phyloP scores from a whole-genome alignment of 805 yeast genomes.

The Ogataea ganodermae region DNA sequence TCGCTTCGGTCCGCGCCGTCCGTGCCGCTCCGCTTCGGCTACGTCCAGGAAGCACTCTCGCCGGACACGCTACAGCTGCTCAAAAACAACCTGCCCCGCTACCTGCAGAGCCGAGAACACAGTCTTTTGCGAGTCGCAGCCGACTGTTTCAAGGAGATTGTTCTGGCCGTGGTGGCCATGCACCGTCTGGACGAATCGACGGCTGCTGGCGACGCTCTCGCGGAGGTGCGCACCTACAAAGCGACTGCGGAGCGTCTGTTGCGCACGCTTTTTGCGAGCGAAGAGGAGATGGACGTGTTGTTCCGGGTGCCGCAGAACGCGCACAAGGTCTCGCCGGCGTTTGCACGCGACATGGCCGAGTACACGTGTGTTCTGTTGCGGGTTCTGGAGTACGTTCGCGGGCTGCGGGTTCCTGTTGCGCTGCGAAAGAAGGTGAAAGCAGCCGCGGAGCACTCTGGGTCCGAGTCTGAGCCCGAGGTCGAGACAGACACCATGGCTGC shows the following conservation, averaged over 20 bases:
- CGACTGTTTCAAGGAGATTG: slow-evolving; percentile 63
- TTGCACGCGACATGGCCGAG: slow-evolving; percentile 60
- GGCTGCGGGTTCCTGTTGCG: slow-evolving; percentile 43
- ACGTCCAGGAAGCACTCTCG: slow-evolving; percentile 48
- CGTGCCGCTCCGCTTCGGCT: slow-evolving; percentile 29
- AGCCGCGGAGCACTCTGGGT: background rate
- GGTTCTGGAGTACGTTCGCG: slow-evolving; percentile 65
- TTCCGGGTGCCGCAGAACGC: slow-evolving; percentile 64
- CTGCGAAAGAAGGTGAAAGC: slow-evolving; percentile 21
- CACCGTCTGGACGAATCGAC: slow-evolving; percentile 41
- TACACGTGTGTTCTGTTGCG: slow-evolving; percentile 65
- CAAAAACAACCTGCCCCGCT: slow-evolving; percentile 38
- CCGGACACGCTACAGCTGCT: slow-evolving; percentile 58
- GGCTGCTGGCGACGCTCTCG: slow-evolving; percentile 44
- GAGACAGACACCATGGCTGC: background rate
- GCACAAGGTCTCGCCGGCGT: slow-evolving; percentile 60
- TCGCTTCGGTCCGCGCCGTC: too few species aligned
- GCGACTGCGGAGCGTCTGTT: slow-evolving; percentile 40
- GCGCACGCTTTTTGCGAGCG: slow-evolving; percentile 69
- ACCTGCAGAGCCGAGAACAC: slow-evolving; percentile 48
- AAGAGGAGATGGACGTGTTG: slow-evolving; percentile 56
- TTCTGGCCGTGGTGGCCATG: slow-evolving; percentile 45
- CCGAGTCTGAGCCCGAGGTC: background rate
- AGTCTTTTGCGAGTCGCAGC: slow-evolving; percentile 69
- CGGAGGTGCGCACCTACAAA: slow-evolving; percentile 39